Evolutionary conservation across 2,329 filamentous ascomycete species (phyloP).

Genomic region (Harringtonia aguacate): DNA sequence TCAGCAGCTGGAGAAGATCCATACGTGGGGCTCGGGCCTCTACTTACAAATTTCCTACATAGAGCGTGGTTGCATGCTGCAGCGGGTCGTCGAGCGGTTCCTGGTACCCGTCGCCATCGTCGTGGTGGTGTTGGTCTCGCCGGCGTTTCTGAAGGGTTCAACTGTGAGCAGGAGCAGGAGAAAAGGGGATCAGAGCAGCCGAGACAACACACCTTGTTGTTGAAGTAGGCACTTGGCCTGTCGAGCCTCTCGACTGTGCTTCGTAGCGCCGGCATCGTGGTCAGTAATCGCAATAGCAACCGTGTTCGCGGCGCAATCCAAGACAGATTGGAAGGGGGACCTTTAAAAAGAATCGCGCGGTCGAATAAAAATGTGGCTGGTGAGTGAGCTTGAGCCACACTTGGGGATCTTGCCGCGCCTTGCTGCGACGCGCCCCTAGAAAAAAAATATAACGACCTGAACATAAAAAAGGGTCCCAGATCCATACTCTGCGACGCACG

Average conservation of each 20-base stretch:
- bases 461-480: not conserved
- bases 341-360: not conserved
- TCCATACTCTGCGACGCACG: no score
- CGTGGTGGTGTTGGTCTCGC: constrained; percentile 47
- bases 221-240: constrained; percentile 88
- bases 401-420: not conserved
- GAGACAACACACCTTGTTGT: constrained; percentile 55
- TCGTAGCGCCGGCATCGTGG: constrained; percentile 21
- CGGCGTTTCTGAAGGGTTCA: constrained; percentile 47
- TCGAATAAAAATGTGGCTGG: not conserved
- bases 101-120: constrained; percentile 45
- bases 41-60: constrained; percentile 84
- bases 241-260: constrained; percentile 87
- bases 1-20: no score
- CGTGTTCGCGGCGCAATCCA: no score
- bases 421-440: constrained; percentile 3
- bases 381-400: constrained; percentile 8
- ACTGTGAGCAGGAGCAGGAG: constrained; percentile 12
- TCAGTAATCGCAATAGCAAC: not conserved
- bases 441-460: not conserved
- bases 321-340: not conserved
- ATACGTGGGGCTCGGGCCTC: no score
- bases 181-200: not conserved
- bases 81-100: constrained; percentile 66
- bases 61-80: constrained; percentile 82